Evolutionary conservation across 2,329 filamentous ascomycete genomes (phyloP).

Genomic region (Monilinia polystroma): DNA sequence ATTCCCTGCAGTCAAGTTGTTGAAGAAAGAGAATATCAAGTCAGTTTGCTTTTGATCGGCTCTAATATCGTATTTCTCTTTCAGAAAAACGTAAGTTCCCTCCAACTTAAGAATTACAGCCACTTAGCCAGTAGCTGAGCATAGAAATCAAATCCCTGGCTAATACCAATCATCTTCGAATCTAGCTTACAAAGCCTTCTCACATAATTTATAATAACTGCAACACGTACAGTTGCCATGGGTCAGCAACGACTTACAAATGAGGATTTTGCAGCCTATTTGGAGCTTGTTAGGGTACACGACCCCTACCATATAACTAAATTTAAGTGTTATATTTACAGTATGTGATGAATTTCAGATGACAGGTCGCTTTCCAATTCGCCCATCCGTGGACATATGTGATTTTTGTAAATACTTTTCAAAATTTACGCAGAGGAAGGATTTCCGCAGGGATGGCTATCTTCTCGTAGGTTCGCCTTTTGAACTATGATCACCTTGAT

Average conservation of each 20-base stretch:
- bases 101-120: background rate
- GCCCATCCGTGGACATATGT: too few species aligned
- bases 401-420: background rate
- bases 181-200: fast-evolving
- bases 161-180: background rate
- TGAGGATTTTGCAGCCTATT: too few species aligned
- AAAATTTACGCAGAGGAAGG: background rate
- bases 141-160: background rate
- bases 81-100: background rate
- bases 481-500: background rate
- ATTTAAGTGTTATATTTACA: too few species aligned
- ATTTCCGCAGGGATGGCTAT: background rate
- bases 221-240: background rate
- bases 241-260: too few species aligned
- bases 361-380: background rate
- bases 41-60: background rate
- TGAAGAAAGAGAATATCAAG: background rate
- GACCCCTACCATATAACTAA: too few species aligned
- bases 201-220: background rate
- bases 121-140: too few species aligned
- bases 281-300: too few species aligned
- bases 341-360: too few species aligned
- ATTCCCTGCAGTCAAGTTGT: background rate
- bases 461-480: background rate
- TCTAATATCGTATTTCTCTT: background rate